These are phyloP conservation scores for Diplodia scrobiculata DNA, from an alignment of 2,329 filamentous ascomycete species.

Conservation along the genomic window DNA sequence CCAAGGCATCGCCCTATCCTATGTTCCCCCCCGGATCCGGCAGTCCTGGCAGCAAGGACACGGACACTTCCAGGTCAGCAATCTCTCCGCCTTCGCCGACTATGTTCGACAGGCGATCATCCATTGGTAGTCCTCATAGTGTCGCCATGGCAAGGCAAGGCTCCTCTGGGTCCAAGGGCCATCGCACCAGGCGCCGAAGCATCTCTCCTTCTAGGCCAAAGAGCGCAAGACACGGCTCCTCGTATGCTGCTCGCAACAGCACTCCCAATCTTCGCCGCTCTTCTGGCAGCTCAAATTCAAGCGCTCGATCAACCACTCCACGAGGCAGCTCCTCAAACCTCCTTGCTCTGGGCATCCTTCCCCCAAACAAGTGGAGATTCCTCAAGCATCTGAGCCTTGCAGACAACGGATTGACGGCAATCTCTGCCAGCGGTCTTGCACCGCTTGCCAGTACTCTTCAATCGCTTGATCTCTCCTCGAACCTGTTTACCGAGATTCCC, in stretches of 20 bases:
- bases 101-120: slow-evolving; percentile 47
- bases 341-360: slow-evolving; percentile 69
- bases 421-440: slow-evolving; percentile 72
- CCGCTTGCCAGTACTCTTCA: slow-evolving; percentile 86
- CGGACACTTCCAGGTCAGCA: slow-evolving; percentile 68
- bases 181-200: slow-evolving; percentile 63
- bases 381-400: slow-evolving; percentile 86
- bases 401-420: slow-evolving; percentile 84
- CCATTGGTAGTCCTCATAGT: slow-evolving; percentile 54
- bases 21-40: slow-evolving; percentile 66
- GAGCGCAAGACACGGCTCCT: slow-evolving; percentile 71
- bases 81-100: slow-evolving; percentile 52
- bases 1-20: slow-evolving; percentile 80
- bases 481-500: slow-evolving; percentile 91
- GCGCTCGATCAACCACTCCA: slow-evolving; percentile 57
- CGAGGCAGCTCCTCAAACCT: slow-evolving; percentile 77
- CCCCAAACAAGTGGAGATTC: slow-evolving; percentile 91
- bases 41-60: slow-evolving; percentile 65
- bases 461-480: slow-evolving; percentile 88
- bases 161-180: slow-evolving; percentile 53
- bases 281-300: slow-evolving; percentile 90
- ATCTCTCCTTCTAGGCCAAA: slow-evolving; percentile 77
- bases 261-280: slow-evolving; percentile 79
- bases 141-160: slow-evolving; percentile 57
- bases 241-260: slow-evolving; percentile 63